Evolutionary conservation across 169 alveolate species (phyloP).

Genomic region (Eimeria falciformis): DNA sequence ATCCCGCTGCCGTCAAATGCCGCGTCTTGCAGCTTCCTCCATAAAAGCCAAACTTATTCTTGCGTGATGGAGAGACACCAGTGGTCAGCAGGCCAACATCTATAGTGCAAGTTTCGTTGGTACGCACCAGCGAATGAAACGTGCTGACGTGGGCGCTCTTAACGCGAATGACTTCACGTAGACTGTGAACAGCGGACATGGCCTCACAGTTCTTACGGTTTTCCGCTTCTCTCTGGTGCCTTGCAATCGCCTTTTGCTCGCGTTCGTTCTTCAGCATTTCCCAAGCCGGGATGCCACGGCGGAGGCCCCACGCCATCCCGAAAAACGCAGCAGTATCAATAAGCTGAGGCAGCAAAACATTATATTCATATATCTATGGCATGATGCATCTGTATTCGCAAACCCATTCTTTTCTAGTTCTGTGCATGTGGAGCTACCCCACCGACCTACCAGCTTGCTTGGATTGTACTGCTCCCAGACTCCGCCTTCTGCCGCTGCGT

Average conservation of each 20-base stretch:
- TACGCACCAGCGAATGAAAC: constrained; percentile 60
- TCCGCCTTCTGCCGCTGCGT: constrained; percentile 88
- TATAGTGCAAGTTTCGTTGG: neutral
- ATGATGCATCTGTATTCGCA: neutral
- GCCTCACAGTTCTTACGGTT: constrained; percentile 68
- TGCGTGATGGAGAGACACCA: too few species aligned
- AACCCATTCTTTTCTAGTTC: neutral
- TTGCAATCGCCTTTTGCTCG: constrained; percentile 57
- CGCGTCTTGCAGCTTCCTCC: neutral
- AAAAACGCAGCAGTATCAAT: constrained; percentile 66
- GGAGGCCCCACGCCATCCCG: constrained; percentile 75
- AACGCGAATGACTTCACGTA: constrained; percentile 71
- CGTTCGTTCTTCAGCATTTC: constrained; percentile 54
- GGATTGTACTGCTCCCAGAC: constrained; percentile 80
- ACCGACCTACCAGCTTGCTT: constrained; percentile 76
- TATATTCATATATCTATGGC: neutral
- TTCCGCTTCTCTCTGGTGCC: constrained; percentile 64
- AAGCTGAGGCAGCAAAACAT: constrained; percentile 23
- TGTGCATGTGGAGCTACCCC: neutral
- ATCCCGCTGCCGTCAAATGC: neutral
- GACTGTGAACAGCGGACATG: constrained; percentile 66
- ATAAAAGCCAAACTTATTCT: too few species aligned
- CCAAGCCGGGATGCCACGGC: constrained; percentile 76
- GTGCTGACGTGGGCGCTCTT: constrained; percentile 72
- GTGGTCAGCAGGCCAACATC: too few species aligned